These are phyloP conservation scores for Penicillium simplicissimum DNA, from an alignment of 495 filamentous ascomycete genomes.

Conservation along the genomic window DNA sequence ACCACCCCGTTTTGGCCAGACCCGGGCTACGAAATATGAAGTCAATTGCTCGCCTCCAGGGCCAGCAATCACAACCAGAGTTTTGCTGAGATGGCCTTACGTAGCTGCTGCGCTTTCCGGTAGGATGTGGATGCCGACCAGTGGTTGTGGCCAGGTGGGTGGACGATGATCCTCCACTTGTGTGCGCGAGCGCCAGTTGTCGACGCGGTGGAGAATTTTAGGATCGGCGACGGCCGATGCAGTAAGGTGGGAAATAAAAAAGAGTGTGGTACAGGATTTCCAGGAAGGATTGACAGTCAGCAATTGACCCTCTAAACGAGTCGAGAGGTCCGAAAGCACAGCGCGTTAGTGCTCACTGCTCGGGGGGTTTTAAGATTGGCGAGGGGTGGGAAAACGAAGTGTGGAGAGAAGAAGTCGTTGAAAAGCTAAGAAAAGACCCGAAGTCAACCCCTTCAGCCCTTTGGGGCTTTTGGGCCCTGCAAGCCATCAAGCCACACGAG, in stretches of 20 bases:
- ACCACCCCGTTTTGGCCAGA: not conserved
- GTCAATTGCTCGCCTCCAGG: not conserved
- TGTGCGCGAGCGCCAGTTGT: not conserved
- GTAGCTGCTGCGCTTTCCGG: conserved; percentile 3
- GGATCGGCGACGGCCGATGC: conserved; percentile 13
- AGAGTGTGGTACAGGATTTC: not conserved
- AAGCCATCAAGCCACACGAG: conserved; percentile 10
- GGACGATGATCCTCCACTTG: conserved; percentile 16
- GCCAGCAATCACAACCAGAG: conserved; percentile 1
- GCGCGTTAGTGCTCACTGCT: not conserved
- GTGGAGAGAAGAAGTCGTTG: not conserved
- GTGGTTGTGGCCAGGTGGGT: conserved; percentile 2
- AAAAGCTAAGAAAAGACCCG: not conserved
- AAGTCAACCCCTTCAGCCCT: not conserved
- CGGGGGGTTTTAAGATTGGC: conserved; percentile 2
- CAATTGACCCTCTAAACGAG: not conserved
- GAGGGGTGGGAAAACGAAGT: not conserved
- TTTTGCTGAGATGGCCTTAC: not conserved
- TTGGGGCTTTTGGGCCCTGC: not conserved
- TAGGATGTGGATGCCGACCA: conserved; percentile 11
- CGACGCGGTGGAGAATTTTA: conserved; percentile 6
- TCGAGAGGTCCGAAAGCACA: not conserved
- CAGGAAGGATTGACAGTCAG: not conserved
- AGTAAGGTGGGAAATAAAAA: not conserved
- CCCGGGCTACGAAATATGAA: not conserved